Percentiles rank a stretch among this genome's conserved stretches.
Evolutionary conservation across 2,329 filamentous ascomycete species (phyloP).

Genomic region (Aureobasidium sp.): DNA sequence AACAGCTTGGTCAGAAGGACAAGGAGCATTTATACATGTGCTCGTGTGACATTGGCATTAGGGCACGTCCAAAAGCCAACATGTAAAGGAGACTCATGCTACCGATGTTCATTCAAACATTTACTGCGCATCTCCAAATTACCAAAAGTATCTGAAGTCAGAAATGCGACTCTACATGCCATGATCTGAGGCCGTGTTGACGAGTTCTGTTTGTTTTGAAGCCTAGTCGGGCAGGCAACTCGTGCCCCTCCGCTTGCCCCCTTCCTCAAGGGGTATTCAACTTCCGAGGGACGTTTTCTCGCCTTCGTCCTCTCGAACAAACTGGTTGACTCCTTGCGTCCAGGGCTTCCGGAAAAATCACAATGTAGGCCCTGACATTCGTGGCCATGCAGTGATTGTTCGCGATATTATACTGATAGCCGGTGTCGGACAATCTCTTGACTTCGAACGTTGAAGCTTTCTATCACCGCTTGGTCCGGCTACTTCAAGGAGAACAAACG

Average conservation of each 20-base stretch:
- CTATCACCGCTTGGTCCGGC: background rate
- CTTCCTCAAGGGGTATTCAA: background rate
- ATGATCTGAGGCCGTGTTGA: background rate
- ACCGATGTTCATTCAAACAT: slow-evolving; percentile 4
- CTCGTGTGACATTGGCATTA: background rate
- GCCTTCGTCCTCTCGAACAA: slow-evolving; percentile 4
- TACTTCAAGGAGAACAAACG: background rate
- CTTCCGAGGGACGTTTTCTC: background rate
- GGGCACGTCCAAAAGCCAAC: background rate
- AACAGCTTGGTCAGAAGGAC: background rate
- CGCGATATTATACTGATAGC: background rate
- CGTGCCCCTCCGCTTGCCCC: background rate
- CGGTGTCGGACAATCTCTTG: background rate
- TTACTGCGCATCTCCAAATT: background rate
- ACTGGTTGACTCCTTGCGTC: background rate
- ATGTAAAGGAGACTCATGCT: background rate
- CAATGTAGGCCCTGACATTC: background rate
- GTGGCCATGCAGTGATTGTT: background rate
- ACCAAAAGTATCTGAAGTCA: background rate
- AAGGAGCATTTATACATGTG: background rate
- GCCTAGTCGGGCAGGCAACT: background rate
- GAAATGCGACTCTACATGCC: background rate
- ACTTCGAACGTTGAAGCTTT: background rate
- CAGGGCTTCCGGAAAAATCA: background rate
- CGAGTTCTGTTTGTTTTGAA: background rate